Evolutionary conservation across 768 basidiomycete genomes (phyloP).

Genomic region (Suillus luteus): DNA sequence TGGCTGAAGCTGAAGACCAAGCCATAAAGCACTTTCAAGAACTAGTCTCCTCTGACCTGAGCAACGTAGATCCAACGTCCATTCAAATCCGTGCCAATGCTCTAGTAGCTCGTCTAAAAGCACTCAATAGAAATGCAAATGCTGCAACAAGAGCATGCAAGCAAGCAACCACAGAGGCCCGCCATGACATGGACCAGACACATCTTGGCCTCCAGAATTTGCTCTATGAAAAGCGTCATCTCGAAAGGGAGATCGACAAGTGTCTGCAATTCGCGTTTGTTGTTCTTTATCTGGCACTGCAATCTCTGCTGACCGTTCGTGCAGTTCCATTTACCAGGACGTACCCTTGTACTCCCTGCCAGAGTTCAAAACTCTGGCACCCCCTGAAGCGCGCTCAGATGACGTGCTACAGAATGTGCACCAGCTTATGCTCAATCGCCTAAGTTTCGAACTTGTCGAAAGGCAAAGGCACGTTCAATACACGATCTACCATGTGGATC

Average conservation of each 20-base stretch:
- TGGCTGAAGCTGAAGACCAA: slow-evolving; percentile 42
- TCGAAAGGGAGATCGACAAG: slow-evolving; percentile 90
- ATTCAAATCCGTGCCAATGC: slow-evolving; percentile 70
- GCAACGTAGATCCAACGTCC: slow-evolving; percentile 42
- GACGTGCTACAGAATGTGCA: slow-evolving; percentile 70
- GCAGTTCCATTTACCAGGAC: slow-evolving; percentile 87
- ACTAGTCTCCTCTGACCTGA: slow-evolving; percentile 55
- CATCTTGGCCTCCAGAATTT: slow-evolving; percentile 86
- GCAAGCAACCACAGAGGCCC: slow-evolving; percentile 68
- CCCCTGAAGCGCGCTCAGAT: slow-evolving; percentile 60
- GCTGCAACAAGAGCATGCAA: slow-evolving; percentile 71
- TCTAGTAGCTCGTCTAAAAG: slow-evolving; percentile 78
- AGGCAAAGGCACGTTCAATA: slow-evolving; percentile 67
- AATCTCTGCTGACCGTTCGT: slow-evolving; percentile 5
- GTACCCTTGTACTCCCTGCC: slow-evolving; percentile 71
- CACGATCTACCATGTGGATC: slow-evolving; percentile 12
- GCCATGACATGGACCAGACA: slow-evolving; percentile 89
- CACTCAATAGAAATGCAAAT: slow-evolving; percentile 75
- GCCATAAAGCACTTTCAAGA: slow-evolving; percentile 65
- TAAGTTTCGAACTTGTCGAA: slow-evolving; percentile 86
- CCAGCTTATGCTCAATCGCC: slow-evolving; percentile 83
- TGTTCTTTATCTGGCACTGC: not conserved
- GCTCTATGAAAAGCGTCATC: slow-evolving; percentile 85
- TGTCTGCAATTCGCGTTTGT: slow-evolving; percentile 90
- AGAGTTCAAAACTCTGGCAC: slow-evolving; percentile 71